Evolutionary conservation across 2,329 filamentous ascomycete species (phyloP), one percentile per base, ranked within the genome.

Genomic region (Cadophora luteo-olivacea): DNA sequence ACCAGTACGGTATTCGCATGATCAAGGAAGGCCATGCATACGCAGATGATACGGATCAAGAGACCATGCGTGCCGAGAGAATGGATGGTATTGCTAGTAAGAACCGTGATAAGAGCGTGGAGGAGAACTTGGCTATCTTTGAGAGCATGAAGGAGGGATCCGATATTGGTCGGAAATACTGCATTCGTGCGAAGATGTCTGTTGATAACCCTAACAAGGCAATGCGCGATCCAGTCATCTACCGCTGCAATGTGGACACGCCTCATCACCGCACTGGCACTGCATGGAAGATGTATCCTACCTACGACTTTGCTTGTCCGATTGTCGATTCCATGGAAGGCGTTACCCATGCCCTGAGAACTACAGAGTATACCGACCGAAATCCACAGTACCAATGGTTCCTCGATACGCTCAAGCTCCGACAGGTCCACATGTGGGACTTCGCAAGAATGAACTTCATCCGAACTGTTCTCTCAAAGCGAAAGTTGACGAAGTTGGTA

Each of bases 201-300:
- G 88, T 92, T 74, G 92, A 97, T 80, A 92, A 96, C 82, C 92
- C 92, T 72, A 98, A 99, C 85, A 97, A 97, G 82, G 93, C 96
- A 64, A 90, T 98, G 87, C 88, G 96, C 73, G 96, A 99, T 80
- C 96, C 96, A 14, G 94, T 98, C 80, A 97, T 99, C 80, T 98
- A 97, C 85, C 91, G 96, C 73, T 97, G 94, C 87, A 97, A 97
- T 77, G 84, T 87, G 81, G 94, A 94, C 84, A 93, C 93, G 83
- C 92, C 93, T 81, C 92, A 96, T 80, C 92, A 96, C 82, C 89
- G 92, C 74, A 96, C 92, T 1, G 92, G 92, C 38, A 87, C 84
- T 68, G 88, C 85, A 70, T 95, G 92, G 91, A 95, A 94, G 82
- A 91, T 93, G 78, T 95, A 95, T 81, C 92, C 92, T 41, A 95